Evolutionary conservation across 1,139 yeast genomes (phyloP), one percentile per base, ranked within the genome.

Genomic region (Candida frijolesensis): DNA sequence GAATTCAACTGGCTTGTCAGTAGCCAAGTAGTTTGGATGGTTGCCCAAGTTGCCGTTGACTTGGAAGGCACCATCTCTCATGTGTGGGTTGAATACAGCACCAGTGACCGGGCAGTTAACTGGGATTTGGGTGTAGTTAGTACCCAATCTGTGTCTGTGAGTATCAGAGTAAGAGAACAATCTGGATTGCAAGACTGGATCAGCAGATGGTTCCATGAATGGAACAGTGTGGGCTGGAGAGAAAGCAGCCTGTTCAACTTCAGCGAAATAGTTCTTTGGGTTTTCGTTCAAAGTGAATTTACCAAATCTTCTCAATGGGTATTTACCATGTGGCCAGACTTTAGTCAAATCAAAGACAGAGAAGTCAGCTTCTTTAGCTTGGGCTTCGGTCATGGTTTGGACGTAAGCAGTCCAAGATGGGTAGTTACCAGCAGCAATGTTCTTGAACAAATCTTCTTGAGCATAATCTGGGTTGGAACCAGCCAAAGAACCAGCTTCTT

Each of bases 141-240:
- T 66, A 51, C 92, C 92, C 62, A 86, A 75, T 71, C 78, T 72
- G 66, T 73, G 76, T 69, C 77, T 72, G 67, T 88, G 96, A 49
- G 96, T 88, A 72, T 89, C 96, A 53, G 92, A 84, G 74, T 89
- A 89, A 37, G 96, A 86, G 71, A 88, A 89, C 60, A 89, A 76
- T 71, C 96, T 83, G 16, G 91, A 83, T 74, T 89, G 96, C 68
- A 89, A 77, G 46, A 89, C 96, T 46, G 96, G 95, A 67, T 89
- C 96, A 59, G 91, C 91, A 45, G 91, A 84, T 47, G 96, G 82
- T 70, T 87, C 90, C 79, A 86, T 83, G 60, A 87, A 89, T 51
- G 96, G 96, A 51, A 89, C 89, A 37, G 91, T 82, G 71, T 89
- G 90, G 40, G 91, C 80, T 54, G 96, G 96, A 45, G 91, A 78